Evolutionary conservation across 805 yeast genomes (phyloP), one percentile per base, ranked within the genome.

Genomic region (Pichia heedii): DNA sequence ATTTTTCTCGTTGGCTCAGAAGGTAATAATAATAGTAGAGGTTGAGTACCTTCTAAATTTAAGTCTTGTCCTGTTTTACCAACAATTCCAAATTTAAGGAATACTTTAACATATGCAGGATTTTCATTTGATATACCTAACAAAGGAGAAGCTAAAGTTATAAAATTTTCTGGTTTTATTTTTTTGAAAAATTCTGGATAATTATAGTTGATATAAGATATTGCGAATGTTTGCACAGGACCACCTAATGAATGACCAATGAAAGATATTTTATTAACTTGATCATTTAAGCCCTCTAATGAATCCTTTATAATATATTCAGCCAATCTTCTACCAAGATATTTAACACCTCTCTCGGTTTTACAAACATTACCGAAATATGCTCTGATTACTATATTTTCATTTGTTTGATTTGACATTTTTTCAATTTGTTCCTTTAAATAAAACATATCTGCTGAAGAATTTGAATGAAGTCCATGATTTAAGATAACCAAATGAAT

Each of bases 191-290:
- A 77, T 53, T 76, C 72, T 0, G 96, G 94, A 47, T 79, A 70
- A 45, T 75, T 81, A 46, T 69, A 69, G 41, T 75, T 73, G 32
- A 93, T 72, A 57, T 87, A 83, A 3, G 90, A 93, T 34, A 93
- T 69, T 1, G 97, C 95, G 70, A 84, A 90, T 0, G 95, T 78
- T 64, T 90, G 97, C 10, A 84, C 84, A 16, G 85, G 75, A 0
- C 98, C 98, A 16, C 98, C 98, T 22, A 93, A 66, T 0, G 97
- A 90, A 62, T 93, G 98, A 2, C 93, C 95, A 19, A 93, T 68
- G 54, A 93, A 89, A 2, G 97, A 90, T 5, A 90, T 77, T 53
- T 77, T 77, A 4, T 58, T 52, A 2, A 46, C 46, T 12, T 33
- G 22, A 33, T 35, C 27, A n/a, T 39, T 42, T 16, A 43, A 34